Percentiles rank a stretch among this genome's conserved stretches.
Conservation (phyloP, 2,329 filamentous ascomycete genomes). For the Pyrenophora teres region DNA sequence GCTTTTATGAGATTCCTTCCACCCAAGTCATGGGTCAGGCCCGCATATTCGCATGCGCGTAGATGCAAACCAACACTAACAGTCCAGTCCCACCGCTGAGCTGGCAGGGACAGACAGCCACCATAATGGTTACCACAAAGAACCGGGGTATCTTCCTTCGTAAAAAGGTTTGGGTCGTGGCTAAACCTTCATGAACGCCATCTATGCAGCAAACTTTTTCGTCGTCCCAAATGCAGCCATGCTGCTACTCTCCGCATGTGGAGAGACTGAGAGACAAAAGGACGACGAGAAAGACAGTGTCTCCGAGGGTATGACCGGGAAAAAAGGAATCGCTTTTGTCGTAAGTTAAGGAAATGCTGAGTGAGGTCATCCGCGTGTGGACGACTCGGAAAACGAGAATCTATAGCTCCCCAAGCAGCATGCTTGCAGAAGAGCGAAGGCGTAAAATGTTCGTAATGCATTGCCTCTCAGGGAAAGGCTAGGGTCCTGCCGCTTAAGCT, state of each 20-base stretch:
- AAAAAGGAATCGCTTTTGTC: slow-evolving; percentile 47
- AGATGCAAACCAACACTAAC: slow-evolving; percentile 37
- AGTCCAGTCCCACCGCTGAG: slow-evolving; percentile 31
- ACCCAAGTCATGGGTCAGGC: slow-evolving; percentile 38
- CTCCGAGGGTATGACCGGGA: slow-evolving; percentile 40
- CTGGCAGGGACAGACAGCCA: slow-evolving; percentile 26
- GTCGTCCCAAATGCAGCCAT: slow-evolving; percentile 37
- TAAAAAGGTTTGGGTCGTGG: slow-evolving; percentile 31
- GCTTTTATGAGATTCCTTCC: slow-evolving; percentile 46
- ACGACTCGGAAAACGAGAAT: slow-evolving; percentile 48
- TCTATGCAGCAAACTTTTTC: slow-evolving; percentile 46
- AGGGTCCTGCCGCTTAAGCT: slow-evolving; percentile 44
- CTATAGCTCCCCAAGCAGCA: slow-evolving; percentile 51
- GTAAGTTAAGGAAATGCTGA: slow-evolving; percentile 34
- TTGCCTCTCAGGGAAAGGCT: slow-evolving; percentile 36
- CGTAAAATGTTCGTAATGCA: slow-evolving; percentile 49
- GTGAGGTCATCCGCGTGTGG: slow-evolving; percentile 42
- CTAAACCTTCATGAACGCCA: slow-evolving; percentile 45
- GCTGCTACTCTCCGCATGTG: slow-evolving; percentile 29
- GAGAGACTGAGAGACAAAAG: slow-evolving; percentile 35
- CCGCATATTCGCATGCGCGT: slow-evolving; percentile 25
- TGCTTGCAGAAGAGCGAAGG: slow-evolving; percentile 43
- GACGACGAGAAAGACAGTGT: slow-evolving; percentile 37
- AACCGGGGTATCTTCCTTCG: slow-evolving; percentile 44
- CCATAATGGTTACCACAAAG: slow-evolving; percentile 35